Percentiles rank a stretch among this genome's conserved stretches.
These are phyloP conservation scores for Epichloe elymi DNA, from an alignment of 2,329 filamentous ascomycete species.

Conservation along the genomic window DNA sequence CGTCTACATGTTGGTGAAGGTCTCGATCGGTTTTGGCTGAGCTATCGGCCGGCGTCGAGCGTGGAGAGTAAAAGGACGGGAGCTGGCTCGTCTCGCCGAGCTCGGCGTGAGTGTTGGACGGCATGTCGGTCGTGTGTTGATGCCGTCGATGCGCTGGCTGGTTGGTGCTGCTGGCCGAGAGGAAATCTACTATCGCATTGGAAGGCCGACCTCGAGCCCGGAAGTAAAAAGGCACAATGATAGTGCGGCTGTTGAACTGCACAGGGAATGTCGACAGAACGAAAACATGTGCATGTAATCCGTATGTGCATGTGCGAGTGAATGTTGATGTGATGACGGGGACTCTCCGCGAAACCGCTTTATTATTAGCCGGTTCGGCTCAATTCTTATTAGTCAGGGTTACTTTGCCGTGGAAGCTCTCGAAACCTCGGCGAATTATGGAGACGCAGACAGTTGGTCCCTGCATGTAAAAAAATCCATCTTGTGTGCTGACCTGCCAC, in stretches of 20 bases:
- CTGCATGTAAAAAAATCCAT: no score
- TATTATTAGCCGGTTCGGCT: neutral
- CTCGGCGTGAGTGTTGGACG: conserved; percentile 2
- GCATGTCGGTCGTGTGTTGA: conserved; percentile 2
- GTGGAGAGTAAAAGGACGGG: conserved; percentile 35
- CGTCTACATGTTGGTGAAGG: conserved; percentile 17
- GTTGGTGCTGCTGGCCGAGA: neutral
- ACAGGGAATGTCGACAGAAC: neutral
- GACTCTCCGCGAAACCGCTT: neutral
- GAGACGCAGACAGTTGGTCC: neutral
- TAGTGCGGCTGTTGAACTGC: neutral
- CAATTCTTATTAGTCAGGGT: conserved; percentile 1
- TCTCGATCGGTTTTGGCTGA: conserved; percentile 7
- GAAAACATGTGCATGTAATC: neutral
- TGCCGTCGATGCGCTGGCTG: neutral
- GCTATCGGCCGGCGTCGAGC: conserved; percentile 17
- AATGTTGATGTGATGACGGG: neutral
- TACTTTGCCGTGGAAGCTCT: neutral
- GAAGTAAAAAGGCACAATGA: neutral
- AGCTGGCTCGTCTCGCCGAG: conserved; percentile 21
- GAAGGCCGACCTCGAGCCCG: neutral
- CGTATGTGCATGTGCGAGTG: no score
- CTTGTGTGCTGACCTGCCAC: no score
- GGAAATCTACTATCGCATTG: neutral
- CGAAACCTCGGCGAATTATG: conserved; percentile 1